Evolutionary conservation across 331 rosid species (phyloP).

Genomic region (Malus hybrid): DNA sequence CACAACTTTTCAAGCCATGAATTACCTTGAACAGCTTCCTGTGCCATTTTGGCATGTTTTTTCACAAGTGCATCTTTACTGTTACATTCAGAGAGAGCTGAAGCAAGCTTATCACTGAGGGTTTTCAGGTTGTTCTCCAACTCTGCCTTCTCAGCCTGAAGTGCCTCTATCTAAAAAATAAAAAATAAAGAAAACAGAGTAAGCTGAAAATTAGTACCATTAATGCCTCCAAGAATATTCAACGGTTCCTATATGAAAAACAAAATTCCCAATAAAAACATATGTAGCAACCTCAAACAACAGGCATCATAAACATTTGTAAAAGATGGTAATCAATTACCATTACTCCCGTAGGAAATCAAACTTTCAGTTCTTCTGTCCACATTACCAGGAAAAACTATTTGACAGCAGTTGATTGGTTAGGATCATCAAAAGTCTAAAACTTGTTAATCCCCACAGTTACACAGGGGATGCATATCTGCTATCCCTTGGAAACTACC

Average conservation of each 20-base stretch:
- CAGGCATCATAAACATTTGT: background rate
- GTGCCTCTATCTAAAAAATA: conserved; percentile 34
- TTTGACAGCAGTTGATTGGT: background rate
- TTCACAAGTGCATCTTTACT: conserved; percentile 75
- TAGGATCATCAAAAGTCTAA: background rate
- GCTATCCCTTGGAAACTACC: background rate
- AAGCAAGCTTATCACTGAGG: conserved; percentile 59
- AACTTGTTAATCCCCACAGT: background rate
- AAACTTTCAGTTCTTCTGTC: background rate
- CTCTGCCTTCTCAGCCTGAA: conserved; percentile 56
- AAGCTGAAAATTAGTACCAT: background rate
- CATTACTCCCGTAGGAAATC: background rate
- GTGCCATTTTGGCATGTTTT: conserved; percentile 60
- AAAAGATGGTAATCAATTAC: background rate
- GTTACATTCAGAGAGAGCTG: conserved; percentile 50
- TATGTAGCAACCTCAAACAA: background rate
- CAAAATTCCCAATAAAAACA: background rate
- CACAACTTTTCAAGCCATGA: background rate
- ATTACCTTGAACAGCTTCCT: conserved; percentile 76
- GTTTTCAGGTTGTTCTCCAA: conserved; percentile 57
- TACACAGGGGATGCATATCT: background rate
- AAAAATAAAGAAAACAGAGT: conserved; percentile 10
- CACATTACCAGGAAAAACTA: background rate
- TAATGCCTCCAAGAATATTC: background rate
- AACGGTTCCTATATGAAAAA: background rate